Evolutionary conservation across 2,329 filamentous ascomycete species (phyloP).

Genomic region (Hymenoscyphus linearis): DNA sequence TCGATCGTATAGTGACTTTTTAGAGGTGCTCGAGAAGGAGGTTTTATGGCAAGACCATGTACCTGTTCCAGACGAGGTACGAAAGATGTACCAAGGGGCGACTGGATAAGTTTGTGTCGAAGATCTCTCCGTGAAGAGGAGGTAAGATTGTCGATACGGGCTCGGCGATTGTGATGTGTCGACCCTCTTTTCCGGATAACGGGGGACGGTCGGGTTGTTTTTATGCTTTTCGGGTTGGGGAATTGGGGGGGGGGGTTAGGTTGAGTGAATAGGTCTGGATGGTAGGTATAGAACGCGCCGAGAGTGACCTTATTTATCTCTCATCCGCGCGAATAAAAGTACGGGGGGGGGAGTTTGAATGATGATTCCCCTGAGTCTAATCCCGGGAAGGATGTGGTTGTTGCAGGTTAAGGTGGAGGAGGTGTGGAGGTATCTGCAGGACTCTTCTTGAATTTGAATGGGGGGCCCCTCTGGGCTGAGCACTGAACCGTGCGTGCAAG

Average conservation of each 20-base stretch:
- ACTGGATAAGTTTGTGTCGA: constrained; percentile 4
- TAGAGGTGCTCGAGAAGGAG: constrained; percentile 3
- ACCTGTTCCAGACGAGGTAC: constrained; percentile 24
- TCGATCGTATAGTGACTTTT: constrained; percentile 14
- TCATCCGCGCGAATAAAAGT: neutral
- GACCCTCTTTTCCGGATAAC: constrained; percentile 16
- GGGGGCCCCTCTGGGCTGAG: constrained; percentile 12
- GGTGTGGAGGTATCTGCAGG: neutral
- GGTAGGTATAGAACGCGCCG: neutral
- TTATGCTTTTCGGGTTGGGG: neutral
- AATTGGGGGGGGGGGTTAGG: neutral
- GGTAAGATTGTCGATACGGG: constrained; percentile 24
- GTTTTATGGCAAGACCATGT: constrained; percentile 18
- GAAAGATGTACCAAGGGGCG: constrained; percentile 9
- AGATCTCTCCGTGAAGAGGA: constrained; percentile 5
- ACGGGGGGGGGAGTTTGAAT: neutral
- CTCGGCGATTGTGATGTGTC: constrained; percentile 14
- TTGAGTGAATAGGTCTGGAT: neutral
- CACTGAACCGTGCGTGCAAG: constrained; percentile 9
- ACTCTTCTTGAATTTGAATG: constrained; percentile 4
- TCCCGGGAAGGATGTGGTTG: constrained; percentile 3
- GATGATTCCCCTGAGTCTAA: constrained; percentile 3
- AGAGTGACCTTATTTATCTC: neutral
- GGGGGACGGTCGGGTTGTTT: constrained; percentile 2
- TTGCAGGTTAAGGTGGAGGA: neutral